These are phyloP conservation scores for Scolecobasidium constrictum DNA, from an alignment of 2,329 filamentous ascomycete genomes.

Conservation along the genomic window DNA sequence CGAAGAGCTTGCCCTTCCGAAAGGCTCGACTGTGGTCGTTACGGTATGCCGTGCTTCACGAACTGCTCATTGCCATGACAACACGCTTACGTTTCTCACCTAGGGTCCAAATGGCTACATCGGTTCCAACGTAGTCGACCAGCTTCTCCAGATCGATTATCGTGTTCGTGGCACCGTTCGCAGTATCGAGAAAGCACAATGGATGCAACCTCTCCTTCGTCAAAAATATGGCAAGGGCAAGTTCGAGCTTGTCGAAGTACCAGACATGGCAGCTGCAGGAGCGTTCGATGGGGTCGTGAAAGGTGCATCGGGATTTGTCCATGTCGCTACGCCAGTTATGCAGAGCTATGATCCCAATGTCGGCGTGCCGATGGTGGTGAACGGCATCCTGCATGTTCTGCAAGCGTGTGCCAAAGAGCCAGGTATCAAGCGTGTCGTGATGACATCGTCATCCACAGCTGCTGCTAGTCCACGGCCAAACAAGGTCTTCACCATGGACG, in stretches of 20 bases:
- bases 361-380: constrained; percentile 29
- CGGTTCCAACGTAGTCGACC: constrained; percentile 7
- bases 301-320: constrained; percentile 24
- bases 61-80: too few species aligned
- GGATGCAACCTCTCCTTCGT: constrained; percentile 20
- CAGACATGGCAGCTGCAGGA: constrained; percentile 20
- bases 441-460: constrained; percentile 27
- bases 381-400: constrained; percentile 23
- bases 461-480: constrained; percentile 23
- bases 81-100: too few species aligned
- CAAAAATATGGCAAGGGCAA: constrained; percentile 15
- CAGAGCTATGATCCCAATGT: constrained; percentile 25
- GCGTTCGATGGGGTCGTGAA: constrained; percentile 11
- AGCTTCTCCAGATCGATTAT: constrained; percentile 6
- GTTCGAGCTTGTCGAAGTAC: constrained; percentile 21
- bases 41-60: too few species aligned
- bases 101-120: constrained; percentile 9
- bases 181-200: constrained; percentile 20
- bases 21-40: too few species aligned
- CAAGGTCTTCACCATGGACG: constrained; percentile 23
- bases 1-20: too few species aligned
- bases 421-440: constrained; percentile 29
- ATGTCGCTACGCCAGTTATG: constrained; percentile 27
- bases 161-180: constrained; percentile 5
- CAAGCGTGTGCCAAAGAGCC: constrained; percentile 25